A percentile compares a stretch with the other conserved stretches of the same genome.
Conservation (phyloP, 768 basidiomycete species). For the Lentinula sp. region DNA sequence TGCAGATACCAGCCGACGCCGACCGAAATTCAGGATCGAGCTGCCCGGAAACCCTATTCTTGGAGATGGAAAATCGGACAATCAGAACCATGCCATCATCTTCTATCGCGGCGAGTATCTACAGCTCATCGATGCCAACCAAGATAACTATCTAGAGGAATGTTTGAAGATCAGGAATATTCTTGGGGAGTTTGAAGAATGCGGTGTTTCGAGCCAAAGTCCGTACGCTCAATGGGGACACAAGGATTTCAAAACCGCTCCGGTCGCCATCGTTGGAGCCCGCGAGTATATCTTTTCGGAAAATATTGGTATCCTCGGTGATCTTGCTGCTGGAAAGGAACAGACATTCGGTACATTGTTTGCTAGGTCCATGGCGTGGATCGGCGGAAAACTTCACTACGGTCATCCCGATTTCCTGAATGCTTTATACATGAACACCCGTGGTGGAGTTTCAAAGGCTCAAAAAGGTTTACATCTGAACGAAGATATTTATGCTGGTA, state of each 20-base stretch:
- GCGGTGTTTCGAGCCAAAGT: conserved; percentile 73
- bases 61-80: conserved; percentile 98
- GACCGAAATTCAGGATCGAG: conserved; percentile 98
- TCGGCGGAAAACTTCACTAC: conserved; percentile 97
- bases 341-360: conserved; percentile 98
- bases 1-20: conserved; percentile 78
- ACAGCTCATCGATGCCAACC: conserved; percentile 99
- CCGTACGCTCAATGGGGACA: conserved; percentile 90
- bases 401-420: conserved; percentile 99
- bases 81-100: conserved; percentile 99
- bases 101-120: conserved; percentile 99
- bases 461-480: conserved; percentile 99
- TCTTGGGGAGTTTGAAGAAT: conserved; percentile 98
- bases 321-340: conserved; percentile 98
- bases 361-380: conserved; percentile 94
- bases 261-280: conserved; percentile 96
- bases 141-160: conserved; percentile 99
- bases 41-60: conserved; percentile 98
- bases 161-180: conserved; percentile 98
- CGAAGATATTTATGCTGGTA: conserved; percentile 99
- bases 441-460: conserved; percentile 97
- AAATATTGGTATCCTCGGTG: conserved; percentile 98
- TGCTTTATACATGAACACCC: conserved; percentile 95
- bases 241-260: conserved; percentile 81
- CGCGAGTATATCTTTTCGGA: conserved; percentile 99